These are phyloP conservation scores for Colletotrichum phormii DNA, from an alignment of 2,329 filamentous ascomycete genomes.

Conservation along the genomic window DNA sequence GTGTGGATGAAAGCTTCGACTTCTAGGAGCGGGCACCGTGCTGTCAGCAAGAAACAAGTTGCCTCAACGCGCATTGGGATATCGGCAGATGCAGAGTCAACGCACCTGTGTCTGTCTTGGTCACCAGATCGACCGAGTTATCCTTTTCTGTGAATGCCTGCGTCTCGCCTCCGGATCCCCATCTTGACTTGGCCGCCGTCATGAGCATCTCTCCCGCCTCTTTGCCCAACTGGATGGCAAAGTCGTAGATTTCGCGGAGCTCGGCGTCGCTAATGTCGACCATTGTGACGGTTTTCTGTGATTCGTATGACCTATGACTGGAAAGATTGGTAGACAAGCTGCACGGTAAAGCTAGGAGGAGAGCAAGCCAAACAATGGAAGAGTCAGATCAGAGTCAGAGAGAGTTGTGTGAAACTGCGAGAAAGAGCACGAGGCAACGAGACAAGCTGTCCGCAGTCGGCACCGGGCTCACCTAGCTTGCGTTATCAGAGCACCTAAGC, in stretches of 20 bases:
- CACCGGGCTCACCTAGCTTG: not conserved
- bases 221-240: constrained; percentile 77
- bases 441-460: constrained; percentile 6
- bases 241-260: constrained; percentile 74
- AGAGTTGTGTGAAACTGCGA: constrained; percentile 1
- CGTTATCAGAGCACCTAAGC: not conserved
- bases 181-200: constrained; percentile 69
- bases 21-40: constrained; percentile 55
- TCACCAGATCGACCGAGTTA: constrained; percentile 82
- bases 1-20: constrained; percentile 77
- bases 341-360: not conserved
- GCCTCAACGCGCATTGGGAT: not conserved
- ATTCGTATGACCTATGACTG: constrained; percentile 17
- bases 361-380: not conserved
- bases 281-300: constrained; percentile 20
- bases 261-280: constrained; percentile 54
- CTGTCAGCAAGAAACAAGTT: constrained; percentile 9
- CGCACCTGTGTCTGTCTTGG: constrained; percentile 78
- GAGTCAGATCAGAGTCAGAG: not conserved
- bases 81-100: not conserved
- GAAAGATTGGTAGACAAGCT: not conserved
- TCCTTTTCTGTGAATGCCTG: constrained; percentile 73
- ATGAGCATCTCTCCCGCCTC: constrained; percentile 76
- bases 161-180: constrained; percentile 48
- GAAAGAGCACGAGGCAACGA: not conserved